A percentile compares a stretch with the other conserved stretches of the same genome.
Evolutionary conservation across 441 rosid species (phyloP).

Genomic region (Populus hybrid): DNA sequence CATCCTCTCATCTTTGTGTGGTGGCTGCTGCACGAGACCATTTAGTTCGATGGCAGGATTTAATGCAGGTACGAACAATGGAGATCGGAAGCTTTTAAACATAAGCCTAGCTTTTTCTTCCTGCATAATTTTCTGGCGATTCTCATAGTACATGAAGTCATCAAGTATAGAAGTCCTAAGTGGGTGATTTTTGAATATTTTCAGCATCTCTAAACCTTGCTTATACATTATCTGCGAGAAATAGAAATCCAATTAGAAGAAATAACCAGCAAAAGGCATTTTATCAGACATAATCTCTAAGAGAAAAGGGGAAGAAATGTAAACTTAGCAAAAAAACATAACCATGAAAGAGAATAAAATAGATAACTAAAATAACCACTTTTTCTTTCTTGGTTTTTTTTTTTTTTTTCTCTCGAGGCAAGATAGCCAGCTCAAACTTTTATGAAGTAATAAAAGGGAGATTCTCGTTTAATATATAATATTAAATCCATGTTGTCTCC

Average conservation of each 20-base stretch:
- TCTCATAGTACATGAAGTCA: conserved; percentile 80
- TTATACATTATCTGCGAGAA: conserved; percentile 55
- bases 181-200: conserved; percentile 54
- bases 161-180: conserved; percentile 69
- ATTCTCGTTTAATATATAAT: background rate
- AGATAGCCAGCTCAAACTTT: background rate
- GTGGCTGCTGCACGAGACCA: conserved; percentile 18
- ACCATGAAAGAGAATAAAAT: background rate
- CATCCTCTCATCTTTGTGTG: conserved; percentile 26
- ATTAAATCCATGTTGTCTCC: background rate
- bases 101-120: conserved; percentile 61
- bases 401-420: background rate
- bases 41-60: conserved; percentile 34
- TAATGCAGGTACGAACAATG: conserved; percentile 35
- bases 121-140: conserved; percentile 73
- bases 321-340: background rate
- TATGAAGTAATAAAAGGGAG: background rate
- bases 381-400: too few relatives aligned
- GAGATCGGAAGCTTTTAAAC: conserved; percentile 40
- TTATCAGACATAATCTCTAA: background rate
- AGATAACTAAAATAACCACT: too few relatives aligned
- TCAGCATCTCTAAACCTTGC: conserved; percentile 85
- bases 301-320: background rate
- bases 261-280: background rate
- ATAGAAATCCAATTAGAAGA: background rate